Percentiles rank a stretch among this genome's conserved stretches.
phyloP scores from a whole-genome alignment of 371 early-diverging fungal genomes.

The Mortierella polycephala region DNA sequence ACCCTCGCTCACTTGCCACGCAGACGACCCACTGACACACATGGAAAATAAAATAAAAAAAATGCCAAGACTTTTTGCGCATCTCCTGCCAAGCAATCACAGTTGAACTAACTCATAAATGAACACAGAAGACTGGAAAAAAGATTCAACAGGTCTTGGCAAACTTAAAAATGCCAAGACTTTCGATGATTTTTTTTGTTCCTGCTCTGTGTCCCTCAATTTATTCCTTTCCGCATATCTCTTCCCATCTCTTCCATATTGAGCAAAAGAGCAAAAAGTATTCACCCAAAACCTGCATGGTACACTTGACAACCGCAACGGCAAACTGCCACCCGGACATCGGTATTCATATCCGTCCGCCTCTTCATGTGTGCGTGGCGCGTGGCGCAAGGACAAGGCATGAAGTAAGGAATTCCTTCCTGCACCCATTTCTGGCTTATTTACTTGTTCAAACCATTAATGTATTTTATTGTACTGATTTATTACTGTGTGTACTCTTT shows the following conservation, averaged over 20 bases:
- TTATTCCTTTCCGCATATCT: neutral
- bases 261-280: neutral
- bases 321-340: neutral
- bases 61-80: neutral
- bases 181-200: slow-evolving; percentile 23
- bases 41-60: too few relatives aligned
- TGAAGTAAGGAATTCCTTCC: too few relatives aligned
- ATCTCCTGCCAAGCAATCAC: neutral
- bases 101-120: too few relatives aligned
- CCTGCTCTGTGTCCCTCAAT: neutral
- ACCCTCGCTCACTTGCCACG: too few relatives aligned
- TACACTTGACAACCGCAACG: neutral
- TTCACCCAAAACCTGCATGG: neutral
- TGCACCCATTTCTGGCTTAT: too few relatives aligned
- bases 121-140: too few relatives aligned
- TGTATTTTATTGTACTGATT: too few relatives aligned
- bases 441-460: too few relatives aligned
- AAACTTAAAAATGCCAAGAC: slow-evolving; percentile 44
- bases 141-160: slow-evolving; percentile 25
- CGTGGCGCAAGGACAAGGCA: too few relatives aligned
- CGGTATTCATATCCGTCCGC: too few relatives aligned
- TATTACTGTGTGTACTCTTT: neutral
- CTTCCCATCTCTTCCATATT: neutral
- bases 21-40: too few relatives aligned
- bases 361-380: too few relatives aligned